These are phyloP conservation scores for Collybiopsis luxurians DNA, from an alignment of 768 basidiomycete genomes.

Conservation along the genomic window DNA sequence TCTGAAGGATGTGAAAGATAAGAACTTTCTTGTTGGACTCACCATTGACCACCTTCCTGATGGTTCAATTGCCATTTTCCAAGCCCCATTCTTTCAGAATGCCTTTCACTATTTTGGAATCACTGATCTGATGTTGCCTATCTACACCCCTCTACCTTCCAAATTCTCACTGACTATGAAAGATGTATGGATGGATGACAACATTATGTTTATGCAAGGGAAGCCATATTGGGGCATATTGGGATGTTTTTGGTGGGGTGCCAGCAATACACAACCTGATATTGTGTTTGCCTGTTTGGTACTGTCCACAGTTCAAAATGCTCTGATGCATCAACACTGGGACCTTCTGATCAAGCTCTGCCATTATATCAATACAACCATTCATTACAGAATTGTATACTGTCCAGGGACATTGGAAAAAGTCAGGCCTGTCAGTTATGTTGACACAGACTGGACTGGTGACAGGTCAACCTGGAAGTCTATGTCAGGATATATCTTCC, in stretches of 20 bases:
- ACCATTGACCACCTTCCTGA: not conserved
- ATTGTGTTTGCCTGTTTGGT: not conserved
- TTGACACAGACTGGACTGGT: conserved; percentile 31
- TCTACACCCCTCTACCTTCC: too few relatives aligned
- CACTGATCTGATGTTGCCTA: too few relatives aligned
- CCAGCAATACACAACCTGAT: not conserved
- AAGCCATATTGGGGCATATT: not conserved
- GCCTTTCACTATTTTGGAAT: too few relatives aligned
- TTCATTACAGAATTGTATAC: not conserved
- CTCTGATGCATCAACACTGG: not conserved
- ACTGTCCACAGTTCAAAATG: not conserved
- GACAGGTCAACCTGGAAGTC: conserved; percentile 18
- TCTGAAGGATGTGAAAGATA: not conserved
- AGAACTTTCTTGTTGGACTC: not conserved
- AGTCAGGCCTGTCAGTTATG: conserved; percentile 12
- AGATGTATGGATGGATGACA: too few relatives aligned
- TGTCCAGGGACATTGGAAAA: not conserved
- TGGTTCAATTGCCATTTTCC: not conserved
- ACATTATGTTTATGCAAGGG: too few relatives aligned
- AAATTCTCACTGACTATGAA: too few relatives aligned
- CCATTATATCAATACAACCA: not conserved
- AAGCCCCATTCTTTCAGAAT: not conserved
- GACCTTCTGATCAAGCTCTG: not conserved
- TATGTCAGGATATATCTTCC: conserved; percentile 19
- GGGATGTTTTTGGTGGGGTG: not conserved